A percentile compares a stretch with the other conserved stretches of the same genome.
These are phyloP conservation scores for Carnegiea gigantea DNA, from an alignment of 179 eudicot genomes.

Conservation along the genomic window DNA sequence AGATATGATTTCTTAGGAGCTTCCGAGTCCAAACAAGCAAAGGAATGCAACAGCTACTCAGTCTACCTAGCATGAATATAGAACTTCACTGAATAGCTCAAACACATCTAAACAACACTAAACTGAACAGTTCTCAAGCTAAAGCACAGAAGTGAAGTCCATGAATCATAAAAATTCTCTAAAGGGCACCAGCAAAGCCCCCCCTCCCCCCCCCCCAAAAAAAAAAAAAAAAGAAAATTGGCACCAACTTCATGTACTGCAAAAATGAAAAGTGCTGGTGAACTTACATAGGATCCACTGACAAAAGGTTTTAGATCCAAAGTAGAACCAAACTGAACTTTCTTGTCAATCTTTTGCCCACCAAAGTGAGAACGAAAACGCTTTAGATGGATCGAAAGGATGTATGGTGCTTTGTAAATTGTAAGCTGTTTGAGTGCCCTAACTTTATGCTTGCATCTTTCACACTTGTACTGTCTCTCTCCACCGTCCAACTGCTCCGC, in stretches of 20 bases:
- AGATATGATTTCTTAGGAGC: neutral
- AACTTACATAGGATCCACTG: conserved; percentile 74
- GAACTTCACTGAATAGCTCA: neutral
- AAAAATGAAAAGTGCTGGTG: conserved; percentile 7
- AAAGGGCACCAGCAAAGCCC: neutral
- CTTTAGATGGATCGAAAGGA: conserved; percentile 83
- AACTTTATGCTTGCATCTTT: conserved; percentile 89
- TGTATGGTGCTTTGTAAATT: conserved; percentile 75
- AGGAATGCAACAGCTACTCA: neutral
- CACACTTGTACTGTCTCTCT: conserved; percentile 79
- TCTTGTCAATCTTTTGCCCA: conserved; percentile 86
- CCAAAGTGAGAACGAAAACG: conserved; percentile 72
- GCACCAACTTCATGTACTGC: neutral
- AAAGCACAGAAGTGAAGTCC: neutral
- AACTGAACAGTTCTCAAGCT: neutral
- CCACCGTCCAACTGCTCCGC: conserved; percentile 93
- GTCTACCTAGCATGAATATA: neutral
- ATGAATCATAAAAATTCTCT: neutral
- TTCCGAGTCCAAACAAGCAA: neutral
- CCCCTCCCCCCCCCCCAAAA: too few relatives aligned
- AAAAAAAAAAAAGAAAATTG: neutral
- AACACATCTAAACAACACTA: neutral
- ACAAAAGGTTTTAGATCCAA: conserved; percentile 89
- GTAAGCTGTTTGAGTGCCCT: conserved; percentile 92
- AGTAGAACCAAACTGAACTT: conserved; percentile 62